Percentiles rank a stretch among this genome's conserved stretches.
Evolutionary conservation across 192 early-diverging fungal genomes (phyloP).

Genomic region (Kappamyces sp.): DNA sequence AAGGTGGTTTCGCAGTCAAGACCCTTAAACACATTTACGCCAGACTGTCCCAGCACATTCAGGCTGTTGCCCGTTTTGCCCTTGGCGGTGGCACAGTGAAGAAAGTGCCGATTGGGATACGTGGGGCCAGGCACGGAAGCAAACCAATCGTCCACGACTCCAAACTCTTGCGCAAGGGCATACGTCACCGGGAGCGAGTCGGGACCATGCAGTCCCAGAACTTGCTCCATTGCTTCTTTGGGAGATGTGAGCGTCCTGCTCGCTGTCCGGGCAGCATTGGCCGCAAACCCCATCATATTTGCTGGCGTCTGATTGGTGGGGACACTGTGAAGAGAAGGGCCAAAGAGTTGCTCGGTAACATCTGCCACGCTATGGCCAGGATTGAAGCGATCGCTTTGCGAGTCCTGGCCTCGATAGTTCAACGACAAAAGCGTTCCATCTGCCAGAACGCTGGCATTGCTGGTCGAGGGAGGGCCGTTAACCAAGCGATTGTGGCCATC

Average conservation of each 20-base stretch:
- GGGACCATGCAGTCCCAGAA: constrained; percentile 10
- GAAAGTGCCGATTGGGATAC: constrained; percentile 5
- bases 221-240: background rate
- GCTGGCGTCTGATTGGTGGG: background rate
- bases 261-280: background rate
- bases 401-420: background rate
- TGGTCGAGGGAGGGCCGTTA: constrained; percentile 2
- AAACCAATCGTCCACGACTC: constrained; percentile 31
- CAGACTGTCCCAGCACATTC: background rate
- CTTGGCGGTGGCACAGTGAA: constrained; percentile 19
- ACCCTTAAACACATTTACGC: background rate
- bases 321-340: background rate
- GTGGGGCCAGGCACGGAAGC: constrained; percentile 18
- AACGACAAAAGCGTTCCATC: background rate
- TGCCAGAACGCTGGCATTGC: constrained; percentile 3
- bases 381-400: background rate
- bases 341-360: constrained; percentile 10
- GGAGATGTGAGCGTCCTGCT: background rate
- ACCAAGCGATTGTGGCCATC: background rate
- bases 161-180: constrained; percentile 25
- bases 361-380: constrained; percentile 17
- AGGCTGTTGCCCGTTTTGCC: constrained; percentile 10
- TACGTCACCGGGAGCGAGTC: constrained; percentile 17
- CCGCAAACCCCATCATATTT: constrained; percentile 27
- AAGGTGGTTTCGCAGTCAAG: constrained; percentile 7